Evolutionary conservation across 1,284 basidiomycete species (phyloP).

Genomic region (Laetiporus sulphureus): DNA sequence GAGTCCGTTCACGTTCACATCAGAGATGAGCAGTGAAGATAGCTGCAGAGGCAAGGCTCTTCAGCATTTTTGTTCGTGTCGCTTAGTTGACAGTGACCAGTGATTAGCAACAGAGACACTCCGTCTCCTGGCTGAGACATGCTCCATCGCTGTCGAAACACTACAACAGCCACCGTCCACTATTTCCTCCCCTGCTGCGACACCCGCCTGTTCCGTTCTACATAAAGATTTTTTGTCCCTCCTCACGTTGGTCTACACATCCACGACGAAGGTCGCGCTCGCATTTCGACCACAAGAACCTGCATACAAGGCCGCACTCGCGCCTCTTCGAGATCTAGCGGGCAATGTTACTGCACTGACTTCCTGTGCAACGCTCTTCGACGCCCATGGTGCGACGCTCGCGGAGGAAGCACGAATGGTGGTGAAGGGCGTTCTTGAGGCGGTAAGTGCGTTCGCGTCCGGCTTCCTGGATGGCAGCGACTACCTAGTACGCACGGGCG

Average conservation of each 20-base stretch:
- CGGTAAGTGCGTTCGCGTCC: constrained; percentile 34
- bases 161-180: constrained; percentile 16
- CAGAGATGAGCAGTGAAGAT: constrained; percentile 11
- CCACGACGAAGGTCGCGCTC: constrained; percentile 60
- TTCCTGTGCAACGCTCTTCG: constrained; percentile 51
- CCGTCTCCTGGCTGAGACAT: constrained; percentile 31
- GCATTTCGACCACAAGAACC: constrained; percentile 57
- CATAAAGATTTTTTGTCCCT: constrained; percentile 55
- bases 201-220: constrained; percentile 33
- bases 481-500: constrained; percentile 56
- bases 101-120: constrained; percentile 19
- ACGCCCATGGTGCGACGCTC: constrained; percentile 47
- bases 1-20: no score
- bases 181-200: constrained; percentile 13
- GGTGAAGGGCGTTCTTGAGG: constrained; percentile 40
- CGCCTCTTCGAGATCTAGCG: constrained; percentile 52
- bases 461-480: constrained; percentile 33
- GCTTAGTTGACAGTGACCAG: constrained; percentile 12
- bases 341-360: constrained; percentile 47
- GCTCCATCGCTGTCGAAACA: constrained; percentile 35
- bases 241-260: constrained; percentile 52
- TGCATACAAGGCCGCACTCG: constrained; percentile 45
- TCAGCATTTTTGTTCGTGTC: background rate
- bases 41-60: constrained; percentile 16
- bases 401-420: constrained; percentile 38